phyloP scores from a whole-genome alignment of 768 basidiomycete species.

The Naganishia onofrii region DNA sequence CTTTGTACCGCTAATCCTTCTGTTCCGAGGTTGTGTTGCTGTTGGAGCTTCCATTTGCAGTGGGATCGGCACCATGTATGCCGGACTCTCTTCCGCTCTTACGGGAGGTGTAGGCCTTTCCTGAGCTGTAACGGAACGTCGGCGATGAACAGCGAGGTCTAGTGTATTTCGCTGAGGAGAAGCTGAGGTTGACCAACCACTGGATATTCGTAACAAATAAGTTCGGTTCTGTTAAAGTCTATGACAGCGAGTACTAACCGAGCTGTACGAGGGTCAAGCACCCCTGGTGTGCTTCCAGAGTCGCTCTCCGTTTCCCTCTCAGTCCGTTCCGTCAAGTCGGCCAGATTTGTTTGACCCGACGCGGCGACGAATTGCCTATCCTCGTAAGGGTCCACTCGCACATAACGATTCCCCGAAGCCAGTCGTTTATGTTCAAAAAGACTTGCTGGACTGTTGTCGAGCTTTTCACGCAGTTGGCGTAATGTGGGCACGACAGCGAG shows the following conservation, averaged over 20 bases:
- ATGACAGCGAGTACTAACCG: background rate
- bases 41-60: background rate
- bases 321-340: slow-evolving; percentile 20
- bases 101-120: slow-evolving; percentile 16
- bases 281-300: background rate
- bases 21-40: slow-evolving; percentile 3
- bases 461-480: slow-evolving; percentile 21
- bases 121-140: slow-evolving; percentile 15
- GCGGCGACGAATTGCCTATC: slow-evolving; percentile 15
- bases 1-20: slow-evolving; percentile 1
- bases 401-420: slow-evolving; percentile 13
- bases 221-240: background rate
- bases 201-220: background rate
- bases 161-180: background rate
- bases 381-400: slow-evolving; percentile 13
- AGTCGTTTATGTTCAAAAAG: background rate
- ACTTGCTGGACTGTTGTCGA: background rate
- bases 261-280: background rate
- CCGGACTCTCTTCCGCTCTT: slow-evolving; percentile 1
- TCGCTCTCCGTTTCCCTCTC: slow-evolving; percentile 22
- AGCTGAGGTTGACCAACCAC: slow-evolving; percentile 2
- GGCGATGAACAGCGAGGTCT: slow-evolving; percentile 1
- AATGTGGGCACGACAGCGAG: slow-evolving; percentile 22
- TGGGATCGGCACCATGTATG: background rate
- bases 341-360: slow-evolving; percentile 13